Conservation (phyloP, 116 monocot species). For the Cymodocea nodosa region DNA sequence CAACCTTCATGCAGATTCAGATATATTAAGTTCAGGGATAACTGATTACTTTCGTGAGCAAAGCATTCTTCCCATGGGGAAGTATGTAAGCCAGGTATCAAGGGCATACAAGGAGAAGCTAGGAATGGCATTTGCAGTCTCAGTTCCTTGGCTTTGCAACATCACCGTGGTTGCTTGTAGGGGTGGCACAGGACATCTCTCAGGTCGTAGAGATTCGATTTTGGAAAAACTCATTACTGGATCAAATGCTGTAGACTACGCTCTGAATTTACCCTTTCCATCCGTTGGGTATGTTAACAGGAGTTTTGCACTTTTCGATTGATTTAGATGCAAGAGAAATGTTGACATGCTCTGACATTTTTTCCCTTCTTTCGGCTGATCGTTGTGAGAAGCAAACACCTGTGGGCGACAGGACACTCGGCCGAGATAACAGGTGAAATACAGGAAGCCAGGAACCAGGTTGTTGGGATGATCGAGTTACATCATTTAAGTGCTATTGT, state of each 20-base stretch:
- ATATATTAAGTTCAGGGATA: conserved; percentile 9
- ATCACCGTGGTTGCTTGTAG: conserved; percentile 60
- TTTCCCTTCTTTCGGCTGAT: neutral
- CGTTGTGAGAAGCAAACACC: no score
- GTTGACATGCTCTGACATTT: neutral
- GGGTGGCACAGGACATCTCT: neutral
- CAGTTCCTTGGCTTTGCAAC: conserved; percentile 90
- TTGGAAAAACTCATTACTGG: conserved; percentile 30
- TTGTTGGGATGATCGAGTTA: no score
- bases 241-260: conserved; percentile 38
- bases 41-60: conserved; percentile 1
- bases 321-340: conserved; percentile 3
- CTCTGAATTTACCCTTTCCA: conserved; percentile 65
- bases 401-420: no score
- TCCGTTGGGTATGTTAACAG: conserved; percentile 57
- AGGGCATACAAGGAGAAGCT: conserved; percentile 60
- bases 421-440: no score
- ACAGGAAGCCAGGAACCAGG: no score
- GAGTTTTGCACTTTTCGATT: conserved; percentile 47
- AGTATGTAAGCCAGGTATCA: conserved; percentile 55
- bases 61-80: conserved; percentile 53
- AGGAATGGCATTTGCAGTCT: conserved; percentile 56
- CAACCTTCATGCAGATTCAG: conserved; percentile 79
- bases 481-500: no score
- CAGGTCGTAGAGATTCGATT: conserved; percentile 18